Evolutionary conservation across 202 grass and related monocot genomes (phyloP).

Genomic region (Digitaria exilis): DNA sequence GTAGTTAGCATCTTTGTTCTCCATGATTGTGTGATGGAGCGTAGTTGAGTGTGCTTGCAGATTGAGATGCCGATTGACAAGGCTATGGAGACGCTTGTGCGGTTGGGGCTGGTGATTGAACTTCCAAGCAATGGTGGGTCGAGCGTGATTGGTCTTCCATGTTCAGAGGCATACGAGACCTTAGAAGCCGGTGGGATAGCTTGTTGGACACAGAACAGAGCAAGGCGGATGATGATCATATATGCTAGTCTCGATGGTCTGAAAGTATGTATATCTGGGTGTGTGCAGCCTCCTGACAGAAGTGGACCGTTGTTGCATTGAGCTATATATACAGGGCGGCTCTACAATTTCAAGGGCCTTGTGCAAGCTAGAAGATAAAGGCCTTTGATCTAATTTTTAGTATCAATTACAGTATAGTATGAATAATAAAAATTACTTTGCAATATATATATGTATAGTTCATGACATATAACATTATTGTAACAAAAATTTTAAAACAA

Average conservation of each 20-base stretch:
- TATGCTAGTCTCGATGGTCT: background rate
- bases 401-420: too few species aligned
- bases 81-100: constrained; percentile 76
- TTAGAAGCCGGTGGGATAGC: constrained; percentile 65
- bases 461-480: too few species aligned
- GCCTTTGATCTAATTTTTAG: too few species aligned
- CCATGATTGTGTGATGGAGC: background rate
- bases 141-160: constrained; percentile 54
- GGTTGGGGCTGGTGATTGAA: constrained; percentile 73
- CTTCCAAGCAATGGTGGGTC: constrained; percentile 36
- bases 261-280: background rate
- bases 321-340: too few species aligned
- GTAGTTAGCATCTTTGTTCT: background rate
- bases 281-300: too few species aligned
- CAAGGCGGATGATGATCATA: constrained; percentile 24
- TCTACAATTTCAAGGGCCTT: too few species aligned
- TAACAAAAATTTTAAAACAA: too few species aligned
- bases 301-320: too few species aligned
- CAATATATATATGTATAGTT: too few species aligned
- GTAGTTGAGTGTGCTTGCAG: constrained; percentile 34
- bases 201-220: constrained; percentile 60
- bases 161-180: constrained; percentile 61
- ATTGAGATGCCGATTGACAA: constrained; percentile 97
- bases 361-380: too few species aligned
- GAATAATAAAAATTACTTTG: too few species aligned